Conservation (phyloP, 306 rosid genomes). For the Astragalus membranaceus region DNA sequence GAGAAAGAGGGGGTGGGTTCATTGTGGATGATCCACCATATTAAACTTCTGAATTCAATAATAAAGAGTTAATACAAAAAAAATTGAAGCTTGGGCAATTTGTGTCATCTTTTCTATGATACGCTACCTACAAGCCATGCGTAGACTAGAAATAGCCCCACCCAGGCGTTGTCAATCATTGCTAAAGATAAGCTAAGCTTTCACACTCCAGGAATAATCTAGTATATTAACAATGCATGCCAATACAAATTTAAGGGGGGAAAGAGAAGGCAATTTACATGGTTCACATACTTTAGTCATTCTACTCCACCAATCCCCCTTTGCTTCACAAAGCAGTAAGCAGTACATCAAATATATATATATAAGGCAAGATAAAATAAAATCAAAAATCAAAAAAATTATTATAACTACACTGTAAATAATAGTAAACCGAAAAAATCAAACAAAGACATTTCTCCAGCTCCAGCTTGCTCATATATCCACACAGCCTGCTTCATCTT, state of each 20-base stretch:
- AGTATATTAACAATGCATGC: neutral
- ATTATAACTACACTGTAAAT: neutral
- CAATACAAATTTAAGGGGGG: neutral
- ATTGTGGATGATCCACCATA: too few species aligned
- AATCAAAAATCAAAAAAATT: neutral
- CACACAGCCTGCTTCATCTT: slow-evolving; percentile 2
- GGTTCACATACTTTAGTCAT: neutral
- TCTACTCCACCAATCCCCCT: neutral
- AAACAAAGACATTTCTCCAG: slow-evolving; percentile 1
- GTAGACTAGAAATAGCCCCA: too few species aligned
- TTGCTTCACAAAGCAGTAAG: slow-evolving; percentile 3
- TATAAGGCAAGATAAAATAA: neutral
- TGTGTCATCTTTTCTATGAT: too few species aligned
- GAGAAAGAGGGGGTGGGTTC: too few species aligned
- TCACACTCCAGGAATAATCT: neutral
- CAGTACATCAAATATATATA: neutral
- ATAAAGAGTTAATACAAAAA: too few species aligned
- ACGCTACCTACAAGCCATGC: too few species aligned
- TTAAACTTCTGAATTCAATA: too few species aligned
- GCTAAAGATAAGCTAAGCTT: neutral
- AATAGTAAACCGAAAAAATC: neutral
- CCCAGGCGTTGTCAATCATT: neutral
- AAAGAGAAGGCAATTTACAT: neutral
- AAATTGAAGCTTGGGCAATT: too few species aligned
- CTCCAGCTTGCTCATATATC: neutral